Evolutionary conservation across 257 asterid genomes (phyloP).

Genomic region (Ilex asprella): DNA sequence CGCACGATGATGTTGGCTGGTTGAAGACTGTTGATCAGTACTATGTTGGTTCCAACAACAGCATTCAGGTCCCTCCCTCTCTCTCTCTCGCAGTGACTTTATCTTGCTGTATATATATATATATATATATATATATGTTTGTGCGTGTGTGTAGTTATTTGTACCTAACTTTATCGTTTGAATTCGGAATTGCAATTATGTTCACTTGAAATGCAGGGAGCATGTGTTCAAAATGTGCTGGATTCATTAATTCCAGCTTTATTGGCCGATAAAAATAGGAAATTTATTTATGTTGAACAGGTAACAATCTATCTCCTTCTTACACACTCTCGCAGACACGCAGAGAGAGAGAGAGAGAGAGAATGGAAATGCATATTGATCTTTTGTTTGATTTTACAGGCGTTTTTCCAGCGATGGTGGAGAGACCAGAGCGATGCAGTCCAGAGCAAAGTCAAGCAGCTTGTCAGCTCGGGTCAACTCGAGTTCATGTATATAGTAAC

Average conservation of each 20-base stretch:
- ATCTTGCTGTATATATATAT: background rate
- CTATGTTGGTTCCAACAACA: constrained; percentile 88
- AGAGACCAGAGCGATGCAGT: constrained; percentile 55
- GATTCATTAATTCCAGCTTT: constrained; percentile 83
- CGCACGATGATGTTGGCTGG: constrained; percentile 99
- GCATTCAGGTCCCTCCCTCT: constrained; percentile 57
- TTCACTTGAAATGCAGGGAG: constrained; percentile 45
- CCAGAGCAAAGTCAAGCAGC: constrained; percentile 51
- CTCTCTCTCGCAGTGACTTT: background rate
- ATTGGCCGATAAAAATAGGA: constrained; percentile 76
- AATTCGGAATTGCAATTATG: background rate
- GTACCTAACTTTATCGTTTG: background rate
- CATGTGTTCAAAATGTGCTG: constrained; percentile 91
- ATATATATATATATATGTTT: background rate
- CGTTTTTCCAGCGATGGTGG: constrained; percentile 99
- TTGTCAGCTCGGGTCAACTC: constrained; percentile 81
- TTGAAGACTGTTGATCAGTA: constrained; percentile 93
- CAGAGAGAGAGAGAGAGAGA: background rate
- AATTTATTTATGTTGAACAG: constrained; percentile 82
- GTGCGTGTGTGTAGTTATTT: too few species aligned
- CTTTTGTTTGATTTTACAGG: constrained; percentile 33
- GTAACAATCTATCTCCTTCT: constrained; percentile 19
- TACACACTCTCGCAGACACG: background rate
- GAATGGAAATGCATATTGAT: background rate
- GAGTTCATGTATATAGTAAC: constrained; percentile 64